phyloP scores from a whole-genome alignment of 2,329 filamentous ascomycete genomes.

The Sphaerulina populicola region DNA sequence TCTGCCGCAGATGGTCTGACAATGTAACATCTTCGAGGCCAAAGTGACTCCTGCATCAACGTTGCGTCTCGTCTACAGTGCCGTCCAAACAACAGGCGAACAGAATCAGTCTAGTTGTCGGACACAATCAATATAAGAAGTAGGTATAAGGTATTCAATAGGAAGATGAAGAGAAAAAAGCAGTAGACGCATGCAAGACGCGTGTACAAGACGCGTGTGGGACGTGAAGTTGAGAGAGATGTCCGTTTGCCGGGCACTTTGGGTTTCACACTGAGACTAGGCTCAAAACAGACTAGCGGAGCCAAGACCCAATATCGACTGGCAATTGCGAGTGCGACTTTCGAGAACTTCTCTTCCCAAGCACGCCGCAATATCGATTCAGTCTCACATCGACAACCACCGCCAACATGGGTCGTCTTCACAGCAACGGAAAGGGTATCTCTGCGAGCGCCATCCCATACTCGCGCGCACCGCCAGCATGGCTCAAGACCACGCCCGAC shows the following conservation, averaged over 20 bases:
- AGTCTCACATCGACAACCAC: slow-evolving; percentile 23
- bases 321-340: not conserved
- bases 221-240: slow-evolving; percentile 2
- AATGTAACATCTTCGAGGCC: not conserved
- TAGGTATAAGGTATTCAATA: too few species aligned
- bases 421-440: slow-evolving; percentile 99
- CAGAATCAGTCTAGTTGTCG: not conserved
- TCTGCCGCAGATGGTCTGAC: slow-evolving; percentile 6
- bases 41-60: slow-evolving; percentile 3
- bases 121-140: too few species aligned
- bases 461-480: slow-evolving; percentile 83
- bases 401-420: slow-evolving; percentile 86
- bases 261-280: not conserved
- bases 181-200: not conserved
- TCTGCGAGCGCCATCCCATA: slow-evolving; percentile 92
- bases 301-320: slow-evolving; percentile 5
- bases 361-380: not conserved
- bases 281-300: not conserved
- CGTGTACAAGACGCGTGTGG: not conserved
- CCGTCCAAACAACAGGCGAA: not conserved
- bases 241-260: not conserved
- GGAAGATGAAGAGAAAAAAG: not conserved
- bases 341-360: slow-evolving; percentile 2
- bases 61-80: not conserved
- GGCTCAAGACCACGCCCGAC: slow-evolving; percentile 98